Base-by-base conservation (phyloP, 306 rosid genomes). In the Dryas alaskensis region DNA sequence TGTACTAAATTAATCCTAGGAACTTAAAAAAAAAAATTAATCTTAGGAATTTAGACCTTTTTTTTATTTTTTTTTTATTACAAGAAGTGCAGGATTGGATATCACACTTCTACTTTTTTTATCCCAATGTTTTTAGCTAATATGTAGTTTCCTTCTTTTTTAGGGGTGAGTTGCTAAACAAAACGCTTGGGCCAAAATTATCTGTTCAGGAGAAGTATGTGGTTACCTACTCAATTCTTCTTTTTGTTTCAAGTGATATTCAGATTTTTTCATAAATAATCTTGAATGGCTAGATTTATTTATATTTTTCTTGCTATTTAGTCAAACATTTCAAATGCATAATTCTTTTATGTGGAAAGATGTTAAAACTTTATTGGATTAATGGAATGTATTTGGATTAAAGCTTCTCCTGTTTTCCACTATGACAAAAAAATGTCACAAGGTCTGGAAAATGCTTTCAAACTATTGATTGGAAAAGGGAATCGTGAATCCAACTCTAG, bases 191-290 rank as follows among this genome's bases (percentile, higher is more conserved):
- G 44, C 81, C 90, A 39, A 90, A 86, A 27, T 79, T 88, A 73
- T 83, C 91, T 49, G 50, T 72, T 16, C 79, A 81, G 73, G 94
- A 91, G 69, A 89, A 85, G 98, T 91, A 83, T 73, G 96, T 80
- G 71, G 62, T 73, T 78, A 46, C 70, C 31, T 60, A 71, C 1
- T 79, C 3, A 10, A 43, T 55, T 43, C 0, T 58, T 10, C 4
- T 48, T 17, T 62, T 50, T 8, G 3, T 45, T 1, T 17, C 4
- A 16, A 16, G 14, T 51, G 48, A 42, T 52, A n/a, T 52, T n/a
- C 37, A 17, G 49, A 13, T 10, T 1, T 25, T 0, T 8, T 4
- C 7, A 7, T 57, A 10, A 25, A 12, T 9, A 22, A 25, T 51
- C 37, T 22, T 0, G 39, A 9, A 46, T 65, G 54, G 5, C 55